These are phyloP conservation scores for Ramalina intermedia DNA, from an alignment of 495 filamentous ascomycete genomes.

Conservation along the genomic window DNA sequence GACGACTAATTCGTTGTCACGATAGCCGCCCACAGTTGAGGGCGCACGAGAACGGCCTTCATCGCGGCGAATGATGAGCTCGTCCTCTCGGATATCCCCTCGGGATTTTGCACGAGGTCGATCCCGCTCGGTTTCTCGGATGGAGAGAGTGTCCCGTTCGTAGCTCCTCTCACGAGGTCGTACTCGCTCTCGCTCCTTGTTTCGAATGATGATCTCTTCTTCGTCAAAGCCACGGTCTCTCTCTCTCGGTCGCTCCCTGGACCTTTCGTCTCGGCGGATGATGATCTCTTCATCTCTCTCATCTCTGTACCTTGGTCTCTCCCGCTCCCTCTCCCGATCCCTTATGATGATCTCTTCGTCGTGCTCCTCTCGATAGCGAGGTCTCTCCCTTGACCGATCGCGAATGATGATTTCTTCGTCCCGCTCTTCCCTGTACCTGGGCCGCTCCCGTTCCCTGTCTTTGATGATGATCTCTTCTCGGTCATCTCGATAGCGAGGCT, in stretches of 20 bases:
- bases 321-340: constrained; percentile 9
- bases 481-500: constrained; percentile 1
- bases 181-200: constrained; percentile 8
- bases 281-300: constrained; percentile 17
- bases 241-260: constrained; percentile 10
- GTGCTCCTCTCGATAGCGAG: constrained; percentile 6
- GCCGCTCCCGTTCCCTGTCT: constrained; percentile 4
- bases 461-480: constrained; percentile 1
- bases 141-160: constrained; percentile 12
- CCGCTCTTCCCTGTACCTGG: constrained; percentile 7
- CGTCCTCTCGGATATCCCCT: constrained; percentile 2
- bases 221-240: constrained; percentile 11
- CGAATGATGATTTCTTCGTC: constrained; percentile 1
- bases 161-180: constrained; percentile 3
- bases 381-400: constrained; percentile 8
- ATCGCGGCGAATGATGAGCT: constrained; percentile 12
- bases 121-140: constrained; percentile 7
- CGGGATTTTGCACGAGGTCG: constrained; percentile 1
- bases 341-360: constrained; percentile 5
- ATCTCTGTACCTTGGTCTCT: constrained; percentile 14
- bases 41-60: constrained; percentile 9
- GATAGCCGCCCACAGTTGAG: constrained; percentile 16
- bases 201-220: constrained; percentile 18
- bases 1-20: constrained; percentile 18
- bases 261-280: constrained; percentile 17